Evolutionary conservation across 352 stramenopile genomes (phyloP), one percentile per base, ranked within the genome.

Genomic region (Phytopythium chamaehyphon): DNA sequence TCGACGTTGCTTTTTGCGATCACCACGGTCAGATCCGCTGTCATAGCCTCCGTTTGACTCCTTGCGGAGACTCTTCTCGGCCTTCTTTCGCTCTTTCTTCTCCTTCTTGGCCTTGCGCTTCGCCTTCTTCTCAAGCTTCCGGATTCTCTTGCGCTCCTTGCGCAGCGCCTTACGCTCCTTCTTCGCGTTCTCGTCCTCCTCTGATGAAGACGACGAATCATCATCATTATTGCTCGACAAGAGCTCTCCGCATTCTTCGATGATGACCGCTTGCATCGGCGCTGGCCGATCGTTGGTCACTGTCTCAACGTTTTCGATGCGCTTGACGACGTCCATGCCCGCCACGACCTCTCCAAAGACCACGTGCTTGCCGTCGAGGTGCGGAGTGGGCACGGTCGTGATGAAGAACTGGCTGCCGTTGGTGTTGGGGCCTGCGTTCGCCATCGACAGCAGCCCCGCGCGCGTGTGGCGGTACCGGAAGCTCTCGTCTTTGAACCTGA

Each of bases 321-420:
- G 86, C 40, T 57, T 62, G 48, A 94, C 71, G 39, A 91, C 66
- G 11, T 88, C 59, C 69, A 88, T 83, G 0, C 86, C 87, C 4
- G 56, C 59, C 21, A 79, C 65, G 14, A 99, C 96, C 57, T 97
- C 88, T 18, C 97, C 97, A 71, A 99, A 99, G n/a, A 99, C 96
- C 16, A 99, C 96, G 75, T 99, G 97, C 71, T 99, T 99, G 24
- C 91, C 88, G 70, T 99, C 95, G 28, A 99, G 73, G 61, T 99
- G 96, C 6, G 95, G 92, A 11, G 95, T 98, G 24, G 88, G 63
- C 38, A 72, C 73, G 0, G 79, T 86, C 52, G 77, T 91, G 56
- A 93, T 89, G 75, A 90, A 93, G 61, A 93, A 93, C 66, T 93
- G 83, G 47, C 73, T 88, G 28, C 83, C 81, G 44, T 93, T 93